phyloP scores from a whole-genome alignment of 352 stramenopile genomes.

The Globisporangium nunn region DNA sequence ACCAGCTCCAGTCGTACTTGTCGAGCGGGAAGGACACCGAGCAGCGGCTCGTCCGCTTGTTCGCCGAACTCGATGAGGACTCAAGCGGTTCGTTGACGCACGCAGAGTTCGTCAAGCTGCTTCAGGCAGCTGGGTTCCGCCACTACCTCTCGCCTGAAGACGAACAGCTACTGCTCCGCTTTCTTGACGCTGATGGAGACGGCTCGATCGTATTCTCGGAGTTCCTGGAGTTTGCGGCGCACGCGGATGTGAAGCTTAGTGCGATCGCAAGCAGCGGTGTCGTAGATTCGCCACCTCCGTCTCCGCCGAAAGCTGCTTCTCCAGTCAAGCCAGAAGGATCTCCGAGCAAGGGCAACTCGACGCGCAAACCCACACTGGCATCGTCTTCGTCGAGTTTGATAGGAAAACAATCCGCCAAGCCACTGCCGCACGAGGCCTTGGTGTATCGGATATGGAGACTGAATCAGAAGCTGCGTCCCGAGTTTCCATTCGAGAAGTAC shows the following conservation, averaged over 20 bases:
- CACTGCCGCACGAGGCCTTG: constrained; percentile 13
- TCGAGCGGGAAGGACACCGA: constrained; percentile 49
- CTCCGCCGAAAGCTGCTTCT: constrained; percentile 10
- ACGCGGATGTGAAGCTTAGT: constrained; percentile 34
- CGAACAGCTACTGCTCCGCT: constrained; percentile 53
- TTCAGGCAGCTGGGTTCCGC: constrained; percentile 51
- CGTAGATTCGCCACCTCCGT: constrained; percentile 7
- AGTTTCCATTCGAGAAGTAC: constrained; percentile 74
- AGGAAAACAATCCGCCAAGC: constrained; percentile 7
- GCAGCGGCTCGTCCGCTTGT: constrained; percentile 33
- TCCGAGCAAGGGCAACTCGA: constrained; percentile 10
- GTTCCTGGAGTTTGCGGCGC: constrained; percentile 57
- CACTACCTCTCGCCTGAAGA: constrained; percentile 60
- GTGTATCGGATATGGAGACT: constrained; percentile 33
- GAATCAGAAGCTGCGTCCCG: constrained; percentile 33
- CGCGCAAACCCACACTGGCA: constrained; percentile 1
- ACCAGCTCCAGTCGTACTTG: constrained; percentile 49
- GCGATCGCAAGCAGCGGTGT: background rate
- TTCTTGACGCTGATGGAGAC: constrained; percentile 62
- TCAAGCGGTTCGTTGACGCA: constrained; percentile 46
- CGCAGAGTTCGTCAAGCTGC: constrained; percentile 57
- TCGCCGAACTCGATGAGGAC: constrained; percentile 50
- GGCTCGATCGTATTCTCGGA: constrained; percentile 53
- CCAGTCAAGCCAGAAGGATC: constrained; percentile 3
- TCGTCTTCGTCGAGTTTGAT: background rate